Percentiles rank a stretch among this genome's conserved stretches.
phyloP scores from a whole-genome alignment of 2,329 filamentous ascomycete species.

The Microcyclospora pomicola region DNA sequence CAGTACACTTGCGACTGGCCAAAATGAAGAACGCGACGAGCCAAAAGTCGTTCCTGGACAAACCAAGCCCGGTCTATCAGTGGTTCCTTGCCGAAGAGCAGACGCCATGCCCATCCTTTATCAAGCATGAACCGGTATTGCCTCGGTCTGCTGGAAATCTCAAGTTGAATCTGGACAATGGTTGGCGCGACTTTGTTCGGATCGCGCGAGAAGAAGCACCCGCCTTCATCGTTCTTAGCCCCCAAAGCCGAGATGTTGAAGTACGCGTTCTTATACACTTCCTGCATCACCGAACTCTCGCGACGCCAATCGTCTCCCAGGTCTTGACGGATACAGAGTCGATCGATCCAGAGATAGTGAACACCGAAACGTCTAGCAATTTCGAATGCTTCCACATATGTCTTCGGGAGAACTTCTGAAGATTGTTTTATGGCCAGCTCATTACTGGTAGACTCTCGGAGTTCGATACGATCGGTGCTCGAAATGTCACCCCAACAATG shows the following conservation, averaged over 20 bases:
- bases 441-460: too few species aligned
- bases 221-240: too few species aligned
- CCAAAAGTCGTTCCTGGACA: slow-evolving; percentile 3
- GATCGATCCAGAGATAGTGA: not conserved
- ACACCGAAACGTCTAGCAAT: not conserved
- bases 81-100: slow-evolving; percentile 3
- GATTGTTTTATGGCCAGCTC: too few species aligned
- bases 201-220: not conserved
- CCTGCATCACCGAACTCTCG: not conserved
- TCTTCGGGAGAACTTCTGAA: not conserved
- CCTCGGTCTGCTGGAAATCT: not conserved
- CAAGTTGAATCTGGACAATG: not conserved
- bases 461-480: too few species aligned
- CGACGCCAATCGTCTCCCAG: not conserved
- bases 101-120: slow-evolving; percentile 1
- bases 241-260: too few species aligned
- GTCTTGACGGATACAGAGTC: not conserved
- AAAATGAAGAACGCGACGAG: slow-evolving; percentile 2
- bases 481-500: too few species aligned
- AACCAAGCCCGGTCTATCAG: slow-evolving; percentile 4
- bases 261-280: not conserved
- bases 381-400: not conserved
- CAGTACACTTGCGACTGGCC: not conserved
- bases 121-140: not conserved
- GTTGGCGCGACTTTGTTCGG: not conserved